Percentiles rank a stretch among this genome's conserved stretches.
These are phyloP conservation scores for Cordyceps tenuipes DNA, from an alignment of 2,329 filamentous ascomycete species.

Conservation along the genomic window DNA sequence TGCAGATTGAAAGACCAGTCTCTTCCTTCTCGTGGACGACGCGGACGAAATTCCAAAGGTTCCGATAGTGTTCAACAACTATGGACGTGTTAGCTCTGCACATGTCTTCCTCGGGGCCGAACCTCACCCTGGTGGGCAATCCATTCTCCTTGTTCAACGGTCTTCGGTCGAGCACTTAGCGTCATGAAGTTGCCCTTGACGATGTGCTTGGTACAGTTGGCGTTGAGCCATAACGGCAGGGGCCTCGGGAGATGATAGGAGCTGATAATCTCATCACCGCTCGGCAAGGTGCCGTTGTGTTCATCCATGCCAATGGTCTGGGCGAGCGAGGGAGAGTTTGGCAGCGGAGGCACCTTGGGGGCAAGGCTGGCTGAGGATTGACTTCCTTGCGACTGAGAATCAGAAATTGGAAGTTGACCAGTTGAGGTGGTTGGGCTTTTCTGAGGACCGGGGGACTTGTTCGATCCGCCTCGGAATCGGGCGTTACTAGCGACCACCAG, in stretches of 20 bases:
- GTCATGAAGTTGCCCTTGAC: constrained; percentile 98
- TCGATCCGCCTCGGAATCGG: constrained; percentile 48
- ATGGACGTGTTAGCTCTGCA: background rate
- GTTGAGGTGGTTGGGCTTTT: constrained; percentile 45
- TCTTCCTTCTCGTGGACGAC: constrained; percentile 82
- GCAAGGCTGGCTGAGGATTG: constrained; percentile 45
- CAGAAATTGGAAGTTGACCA: constrained; percentile 41
- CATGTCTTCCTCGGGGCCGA: constrained; percentile 13
- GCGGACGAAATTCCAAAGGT: constrained; percentile 81
- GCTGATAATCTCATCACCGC: constrained; percentile 47
- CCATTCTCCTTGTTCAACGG: constrained; percentile 92
- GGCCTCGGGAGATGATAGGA: constrained; percentile 58
- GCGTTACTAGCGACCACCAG: constrained; percentile 37
- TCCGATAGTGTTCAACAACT: constrained; percentile 90
- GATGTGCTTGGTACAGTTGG: constrained; percentile 71
- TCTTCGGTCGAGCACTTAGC: constrained; percentile 82
- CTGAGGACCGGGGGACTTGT: constrained; percentile 40
- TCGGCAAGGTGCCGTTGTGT: constrained; percentile 38
- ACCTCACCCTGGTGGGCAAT: constrained; percentile 80
- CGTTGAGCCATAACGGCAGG: constrained; percentile 66
- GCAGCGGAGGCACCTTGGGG: constrained; percentile 52
- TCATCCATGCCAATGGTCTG: constrained; percentile 63
- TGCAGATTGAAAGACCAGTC: constrained; percentile 72
- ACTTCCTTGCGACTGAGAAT: constrained; percentile 36
- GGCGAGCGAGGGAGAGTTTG: constrained; percentile 55